These are phyloP conservation scores for Taiozyma sp. DNA, from an alignment of 1,139 yeast genomes.

Conservation along the genomic window DNA sequence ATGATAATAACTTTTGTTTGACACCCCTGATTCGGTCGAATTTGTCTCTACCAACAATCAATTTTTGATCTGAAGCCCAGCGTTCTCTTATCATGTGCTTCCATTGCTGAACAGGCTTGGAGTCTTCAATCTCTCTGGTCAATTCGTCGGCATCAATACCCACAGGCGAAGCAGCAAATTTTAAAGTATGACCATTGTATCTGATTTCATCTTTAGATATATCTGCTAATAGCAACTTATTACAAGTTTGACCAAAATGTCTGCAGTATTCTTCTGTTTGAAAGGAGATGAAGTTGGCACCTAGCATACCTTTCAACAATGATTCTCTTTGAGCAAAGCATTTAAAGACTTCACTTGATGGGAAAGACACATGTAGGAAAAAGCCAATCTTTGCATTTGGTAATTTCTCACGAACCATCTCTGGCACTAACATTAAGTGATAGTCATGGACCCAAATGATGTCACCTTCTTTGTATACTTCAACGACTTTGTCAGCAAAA, in stretches of 20 bases:
- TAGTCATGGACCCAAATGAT: conserved; percentile 92
- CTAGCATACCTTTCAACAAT: conserved; percentile 78
- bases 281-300: conserved; percentile 83
- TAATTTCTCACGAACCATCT: conserved; percentile 68
- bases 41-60: conserved; percentile 87
- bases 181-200: conserved; percentile 61
- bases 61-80: conserved; percentile 58
- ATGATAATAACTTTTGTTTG: conserved; percentile 82
- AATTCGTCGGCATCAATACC: conserved; percentile 80
- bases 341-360: conserved; percentile 92
- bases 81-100: conserved; percentile 66
- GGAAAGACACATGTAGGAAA: conserved; percentile 91
- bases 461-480: conserved; percentile 62
- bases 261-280: conserved; percentile 92
- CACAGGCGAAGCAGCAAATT: conserved; percentile 70
- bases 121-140: conserved; percentile 36
- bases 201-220: conserved; percentile 71
- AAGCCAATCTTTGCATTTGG: conserved; percentile 90
- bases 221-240: conserved; percentile 78
- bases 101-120: conserved; percentile 64
- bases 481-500: conserved; percentile 73
- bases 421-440: conserved; percentile 82
- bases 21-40: conserved; percentile 85
- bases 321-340: conserved; percentile 85
- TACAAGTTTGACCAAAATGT: conserved; percentile 90